Conservation (phyloP, 192 early-diverging fungal genomes). For the Paraglomus brasilianum region DNA sequence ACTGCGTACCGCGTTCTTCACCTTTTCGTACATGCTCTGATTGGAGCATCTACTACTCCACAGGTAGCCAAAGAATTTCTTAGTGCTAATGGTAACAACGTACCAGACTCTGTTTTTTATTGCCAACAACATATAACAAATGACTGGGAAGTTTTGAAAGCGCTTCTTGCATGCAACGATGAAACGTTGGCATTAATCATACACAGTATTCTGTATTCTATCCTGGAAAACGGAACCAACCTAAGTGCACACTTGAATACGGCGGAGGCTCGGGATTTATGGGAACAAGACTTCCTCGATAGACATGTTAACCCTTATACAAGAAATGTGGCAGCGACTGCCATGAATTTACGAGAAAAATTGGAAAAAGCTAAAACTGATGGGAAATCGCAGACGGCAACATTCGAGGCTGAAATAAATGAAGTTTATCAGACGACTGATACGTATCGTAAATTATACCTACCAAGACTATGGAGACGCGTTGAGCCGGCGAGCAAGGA, state of each 20-base stretch:
- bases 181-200: slow-evolving; percentile 25
- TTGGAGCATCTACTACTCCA: slow-evolving; percentile 18
- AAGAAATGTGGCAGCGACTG: slow-evolving; percentile 19
- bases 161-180: slow-evolving; percentile 23
- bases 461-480: slow-evolving; percentile 22
- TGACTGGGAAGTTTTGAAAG: slow-evolving; percentile 31
- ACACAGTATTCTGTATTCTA: slow-evolving; percentile 23
- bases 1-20: slow-evolving; percentile 30
- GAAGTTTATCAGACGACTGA: slow-evolving; percentile 5
- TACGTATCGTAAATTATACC: not conserved
- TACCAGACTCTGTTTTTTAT: not conserved
- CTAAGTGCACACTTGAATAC: not conserved
- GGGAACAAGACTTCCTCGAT: slow-evolving; percentile 8
- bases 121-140: slow-evolving; percentile 26
- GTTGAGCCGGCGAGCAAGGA: not conserved
- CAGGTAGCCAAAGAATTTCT: not conserved
- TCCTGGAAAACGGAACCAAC: not conserved
- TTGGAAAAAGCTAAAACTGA: not conserved
- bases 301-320: slow-evolving; percentile 14
- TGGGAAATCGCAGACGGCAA: not conserved
- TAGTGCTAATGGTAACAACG: not conserved
- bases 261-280: slow-evolving; percentile 17
- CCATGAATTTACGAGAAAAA: slow-evolving; percentile 14
- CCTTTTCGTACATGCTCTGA: slow-evolving; percentile 32
- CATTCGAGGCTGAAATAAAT: slow-evolving; percentile 17